A percentile compares a stretch with the other conserved stretches of the same genome.
phyloP scores from a whole-genome alignment of 441 rosid genomes.

The Theobroma grandiflorum region DNA sequence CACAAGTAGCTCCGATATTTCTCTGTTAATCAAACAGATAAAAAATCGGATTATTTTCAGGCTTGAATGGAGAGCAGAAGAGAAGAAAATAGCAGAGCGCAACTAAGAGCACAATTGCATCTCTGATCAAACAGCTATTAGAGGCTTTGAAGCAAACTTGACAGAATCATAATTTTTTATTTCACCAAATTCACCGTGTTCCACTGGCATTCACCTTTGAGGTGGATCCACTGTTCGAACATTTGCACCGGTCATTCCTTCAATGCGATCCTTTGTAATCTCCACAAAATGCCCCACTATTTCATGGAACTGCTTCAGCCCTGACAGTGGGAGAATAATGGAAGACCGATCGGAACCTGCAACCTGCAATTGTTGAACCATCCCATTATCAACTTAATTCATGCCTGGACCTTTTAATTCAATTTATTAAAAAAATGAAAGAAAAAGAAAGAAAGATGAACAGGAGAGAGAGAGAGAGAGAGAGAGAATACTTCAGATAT shows the following conservation, averaged over 20 bases:
- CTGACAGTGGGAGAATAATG: conserved; percentile 91
- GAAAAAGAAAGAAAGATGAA: neutral
- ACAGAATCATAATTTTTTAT: conserved; percentile 39
- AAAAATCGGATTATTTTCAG: conserved; percentile 58
- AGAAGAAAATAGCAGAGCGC: conserved; percentile 40
- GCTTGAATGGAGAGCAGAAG: conserved; percentile 49
- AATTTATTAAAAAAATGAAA: neutral
- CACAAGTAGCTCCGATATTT: conserved; percentile 39
- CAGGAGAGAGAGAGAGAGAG: neutral
- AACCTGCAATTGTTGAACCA: conserved; percentile 57
- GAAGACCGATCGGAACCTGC: conserved; percentile 98
- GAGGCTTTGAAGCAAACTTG: conserved; percentile 42
- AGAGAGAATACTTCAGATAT: conserved; percentile 77
- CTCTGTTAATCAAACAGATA: conserved; percentile 51
- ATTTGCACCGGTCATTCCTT: conserved; percentile 86
- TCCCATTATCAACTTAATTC: conserved; percentile 5
- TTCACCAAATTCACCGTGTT: conserved; percentile 29
- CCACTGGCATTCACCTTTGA: conserved; percentile 66
- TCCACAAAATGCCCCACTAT: conserved; percentile 94
- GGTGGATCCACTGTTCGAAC: conserved; percentile 91
- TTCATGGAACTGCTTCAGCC: conserved; percentile 92
- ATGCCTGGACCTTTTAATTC: neutral
- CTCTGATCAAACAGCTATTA: conserved; percentile 50
- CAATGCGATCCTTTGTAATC: conserved; percentile 87
- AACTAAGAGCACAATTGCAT: conserved; percentile 45